Conservation (phyloP, 2,329 filamentous ascomycete species). For the Colletotrichum phormii region DNA sequence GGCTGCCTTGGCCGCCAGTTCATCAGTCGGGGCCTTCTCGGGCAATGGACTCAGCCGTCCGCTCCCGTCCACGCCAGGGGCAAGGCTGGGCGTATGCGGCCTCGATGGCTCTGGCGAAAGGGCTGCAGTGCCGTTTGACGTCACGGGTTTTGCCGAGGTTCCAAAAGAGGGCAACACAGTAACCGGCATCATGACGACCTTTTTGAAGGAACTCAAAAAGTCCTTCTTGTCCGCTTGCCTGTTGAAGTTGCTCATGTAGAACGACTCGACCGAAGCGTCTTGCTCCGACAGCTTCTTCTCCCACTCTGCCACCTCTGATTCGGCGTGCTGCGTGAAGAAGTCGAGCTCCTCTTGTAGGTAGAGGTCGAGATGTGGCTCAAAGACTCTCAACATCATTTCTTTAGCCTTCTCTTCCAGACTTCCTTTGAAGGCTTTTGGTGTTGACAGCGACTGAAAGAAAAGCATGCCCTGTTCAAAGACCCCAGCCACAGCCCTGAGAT, state of each 20-base stretch:
- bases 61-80: constrained; percentile 50
- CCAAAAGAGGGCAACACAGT: constrained; percentile 81
- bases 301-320: constrained; percentile 84
- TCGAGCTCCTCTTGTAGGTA: constrained; percentile 94
- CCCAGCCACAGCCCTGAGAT: constrained; percentile 87
- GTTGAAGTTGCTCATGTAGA: constrained; percentile 96
- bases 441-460: constrained; percentile 77
- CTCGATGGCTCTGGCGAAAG: constrained; percentile 56
- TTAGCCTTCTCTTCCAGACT: constrained; percentile 74
- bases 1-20: constrained; percentile 96
- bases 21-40: constrained; percentile 83
- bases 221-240: constrained; percentile 96
- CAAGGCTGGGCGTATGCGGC: constrained; percentile 61
- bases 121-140: constrained; percentile 45
- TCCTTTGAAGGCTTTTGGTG: constrained; percentile 71
- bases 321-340: constrained; percentile 81
- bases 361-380: constrained; percentile 92
- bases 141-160: constrained; percentile 38
- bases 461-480: constrained; percentile 88
- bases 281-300: constrained; percentile 92
- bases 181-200: constrained; percentile 99
- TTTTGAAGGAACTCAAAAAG: constrained; percentile 95
- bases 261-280: constrained; percentile 89
- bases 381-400: constrained; percentile 76
- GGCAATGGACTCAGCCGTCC: constrained; percentile 58